Percentiles rank a stretch among this genome's conserved stretches.
phyloP scores from a whole-genome alignment of 441 rosid genomes.

The Flueggea neowawraea region DNA sequence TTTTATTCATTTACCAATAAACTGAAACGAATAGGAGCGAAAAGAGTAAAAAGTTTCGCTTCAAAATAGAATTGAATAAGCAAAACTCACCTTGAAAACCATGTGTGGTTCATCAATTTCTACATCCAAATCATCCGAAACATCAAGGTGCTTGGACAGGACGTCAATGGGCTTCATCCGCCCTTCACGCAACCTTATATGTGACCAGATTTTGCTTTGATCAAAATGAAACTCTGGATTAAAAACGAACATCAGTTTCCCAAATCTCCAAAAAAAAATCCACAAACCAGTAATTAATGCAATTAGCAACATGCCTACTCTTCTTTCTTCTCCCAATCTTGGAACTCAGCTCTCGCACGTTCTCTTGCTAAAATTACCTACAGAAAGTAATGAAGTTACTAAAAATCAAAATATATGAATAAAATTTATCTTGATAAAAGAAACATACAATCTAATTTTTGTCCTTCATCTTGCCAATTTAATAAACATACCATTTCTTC shows the following conservation, averaged over 20 bases:
- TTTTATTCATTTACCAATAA: too few relatives aligned
- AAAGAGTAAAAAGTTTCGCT: background rate
- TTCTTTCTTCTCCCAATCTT: constrained; percentile 98
- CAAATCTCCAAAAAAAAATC: constrained; percentile 1
- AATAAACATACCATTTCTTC: constrained; percentile 80
- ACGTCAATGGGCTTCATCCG: constrained; percentile 85
- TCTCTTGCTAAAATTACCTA: constrained; percentile 94
- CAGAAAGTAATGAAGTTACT: constrained; percentile 14
- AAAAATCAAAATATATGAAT: background rate
- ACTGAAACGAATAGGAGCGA: too few relatives aligned
- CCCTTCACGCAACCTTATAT: constrained; percentile 86
- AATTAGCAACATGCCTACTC: constrained; percentile 57
- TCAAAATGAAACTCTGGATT: constrained; percentile 84
- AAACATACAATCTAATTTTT: constrained; percentile 5
- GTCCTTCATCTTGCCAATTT: constrained; percentile 2
- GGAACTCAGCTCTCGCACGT: constrained; percentile 96
- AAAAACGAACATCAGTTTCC: constrained; percentile 16
- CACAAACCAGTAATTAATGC: constrained; percentile 2
- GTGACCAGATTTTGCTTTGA: constrained; percentile 94
- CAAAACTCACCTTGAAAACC: constrained; percentile 73
- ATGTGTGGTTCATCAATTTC: constrained; percentile 80
- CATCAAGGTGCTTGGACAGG: constrained; percentile 77
- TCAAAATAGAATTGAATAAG: background rate
- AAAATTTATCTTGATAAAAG: background rate
- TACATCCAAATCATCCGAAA: constrained; percentile 79